Evolutionary conservation across 495 filamentous ascomycete species (phyloP).

Genomic region (Aspergillus steynii): DNA sequence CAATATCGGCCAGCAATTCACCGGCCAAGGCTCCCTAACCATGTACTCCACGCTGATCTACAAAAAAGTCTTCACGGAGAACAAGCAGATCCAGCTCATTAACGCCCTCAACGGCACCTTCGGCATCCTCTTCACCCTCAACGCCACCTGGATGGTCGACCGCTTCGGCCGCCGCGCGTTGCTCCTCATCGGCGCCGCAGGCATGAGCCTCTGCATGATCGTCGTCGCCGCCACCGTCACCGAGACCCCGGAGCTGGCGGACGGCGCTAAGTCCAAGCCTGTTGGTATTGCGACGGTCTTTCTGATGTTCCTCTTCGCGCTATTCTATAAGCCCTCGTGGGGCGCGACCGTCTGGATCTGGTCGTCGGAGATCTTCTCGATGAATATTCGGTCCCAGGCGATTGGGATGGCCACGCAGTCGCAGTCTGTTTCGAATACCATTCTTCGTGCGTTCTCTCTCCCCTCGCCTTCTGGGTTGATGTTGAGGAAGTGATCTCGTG

Average conservation of each 20-base stretch:
- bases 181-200: constrained; percentile 63
- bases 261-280: constrained; percentile 50
- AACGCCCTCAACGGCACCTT: constrained; percentile 70
- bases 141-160: constrained; percentile 67
- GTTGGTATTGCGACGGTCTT: constrained; percentile 63
- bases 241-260: constrained; percentile 43
- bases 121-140: constrained; percentile 59
- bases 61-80: constrained; percentile 54
- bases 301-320: constrained; percentile 59
- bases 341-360: constrained; percentile 65
- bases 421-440: constrained; percentile 61
- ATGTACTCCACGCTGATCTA: constrained; percentile 60
- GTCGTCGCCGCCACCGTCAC: constrained; percentile 61
- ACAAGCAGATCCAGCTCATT: constrained; percentile 58
- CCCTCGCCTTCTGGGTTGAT: too few relatives aligned
- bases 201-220: constrained; percentile 64
- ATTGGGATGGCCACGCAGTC: constrained; percentile 63
- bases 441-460: constrained; percentile 34
- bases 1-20: constrained; percentile 59
- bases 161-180: constrained; percentile 65
- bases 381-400: constrained; percentile 63
- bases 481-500: too few relatives aligned
- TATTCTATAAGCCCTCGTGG: constrained; percentile 68
- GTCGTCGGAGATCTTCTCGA: constrained; percentile 61
- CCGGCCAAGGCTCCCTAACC: constrained; percentile 59